Evolutionary conservation across 208 protist species (phyloP), one percentile per base, ranked within the genome.

Genomic region (Entamoeba moshkovskii): DNA sequence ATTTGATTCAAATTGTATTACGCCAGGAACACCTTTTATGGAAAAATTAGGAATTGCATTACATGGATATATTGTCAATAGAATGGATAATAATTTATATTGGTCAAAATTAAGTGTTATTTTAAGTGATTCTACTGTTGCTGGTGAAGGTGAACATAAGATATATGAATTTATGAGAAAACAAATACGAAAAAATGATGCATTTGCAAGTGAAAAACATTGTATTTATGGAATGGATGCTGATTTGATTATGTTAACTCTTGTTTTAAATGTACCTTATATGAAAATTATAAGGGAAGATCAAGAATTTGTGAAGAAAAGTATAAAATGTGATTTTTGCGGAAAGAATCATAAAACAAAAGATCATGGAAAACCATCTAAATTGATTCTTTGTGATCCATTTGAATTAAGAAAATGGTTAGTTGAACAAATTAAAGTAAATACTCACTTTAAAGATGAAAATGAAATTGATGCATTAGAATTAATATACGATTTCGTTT

Each of bases 231-330:
- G 99, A 48, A 97, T 99, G 96, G 99, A 99, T 96, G 99, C 99
- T 22, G 99, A 99, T 96, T 96, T 99, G 47, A 99, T 99, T 94
- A 99, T 99, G 96, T 97, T 99, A 15, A 97, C 97, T 13, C 95
- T 99, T n/a, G 97, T 98, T 3, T 99, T 98, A 25, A 99, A 99
- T 95, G 98, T 99, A 95, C 97, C 98, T 52, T 95, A 99, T 95
- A 99, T 99, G 91, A 97, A 95, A 59, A 98, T 99, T 95, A 94
- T 99, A 38, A 96, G 99, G 93, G 99, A 99, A 49, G 91, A 93
- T n/a, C 93, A 97, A 2, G 93, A 73, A 13, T 94, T 94, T 18
- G 33, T 13, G 2, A 52, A 52, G 11, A 52, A 3, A 16, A 52
- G 5, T 45, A 47, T 33, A 4, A 42, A 16, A 2, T 22, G 49